phyloP scores from a whole-genome alignment of 768 basidiomycete species.

The Xanthoconium purpureum region DNA sequence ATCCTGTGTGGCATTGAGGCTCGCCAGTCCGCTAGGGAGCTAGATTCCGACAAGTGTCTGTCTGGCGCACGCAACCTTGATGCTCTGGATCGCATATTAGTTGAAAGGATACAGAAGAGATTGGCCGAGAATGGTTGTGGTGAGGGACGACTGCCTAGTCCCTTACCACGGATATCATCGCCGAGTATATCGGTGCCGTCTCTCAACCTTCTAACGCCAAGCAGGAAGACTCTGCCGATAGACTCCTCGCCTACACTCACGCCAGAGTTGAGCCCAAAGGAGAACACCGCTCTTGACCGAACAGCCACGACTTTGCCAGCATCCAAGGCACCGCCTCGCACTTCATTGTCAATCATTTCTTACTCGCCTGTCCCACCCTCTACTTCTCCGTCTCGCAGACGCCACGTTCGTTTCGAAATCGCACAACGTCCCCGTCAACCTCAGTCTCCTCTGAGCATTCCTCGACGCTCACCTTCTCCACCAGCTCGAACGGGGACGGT shows the following conservation, averaged over 20 bases:
- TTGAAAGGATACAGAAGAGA: conserved; percentile 31
- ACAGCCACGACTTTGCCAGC: neutral
- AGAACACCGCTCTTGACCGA: neutral
- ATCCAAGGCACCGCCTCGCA: neutral
- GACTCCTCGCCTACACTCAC: neutral
- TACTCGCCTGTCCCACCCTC: neutral
- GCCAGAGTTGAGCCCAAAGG: neutral
- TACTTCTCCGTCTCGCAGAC: conserved; percentile 6
- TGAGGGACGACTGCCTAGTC: conserved; percentile 23
- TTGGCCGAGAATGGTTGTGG: conserved; percentile 33
- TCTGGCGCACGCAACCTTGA: conserved; percentile 11
- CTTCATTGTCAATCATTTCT: conserved; percentile 5
- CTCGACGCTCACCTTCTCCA: conserved; percentile 26
- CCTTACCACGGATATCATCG: conserved; percentile 20
- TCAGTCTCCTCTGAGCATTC: conserved; percentile 5
- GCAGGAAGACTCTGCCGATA: neutral
- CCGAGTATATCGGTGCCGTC: conserved; percentile 24
- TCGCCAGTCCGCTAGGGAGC: conserved; percentile 4
- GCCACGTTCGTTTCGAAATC: conserved; percentile 25
- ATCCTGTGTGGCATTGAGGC: conserved; percentile 25
- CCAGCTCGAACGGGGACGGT: conserved; percentile 14
- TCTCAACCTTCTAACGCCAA: conserved; percentile 16
- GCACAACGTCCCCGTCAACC: conserved; percentile 1
- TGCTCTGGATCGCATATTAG: conserved; percentile 35
- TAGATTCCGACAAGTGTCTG: neutral